Evolutionary conservation across 2,329 filamentous ascomycete species (phyloP), one percentile per base, ranked within the genome.

Genomic region (Aspergillus pseudotamarii): DNA sequence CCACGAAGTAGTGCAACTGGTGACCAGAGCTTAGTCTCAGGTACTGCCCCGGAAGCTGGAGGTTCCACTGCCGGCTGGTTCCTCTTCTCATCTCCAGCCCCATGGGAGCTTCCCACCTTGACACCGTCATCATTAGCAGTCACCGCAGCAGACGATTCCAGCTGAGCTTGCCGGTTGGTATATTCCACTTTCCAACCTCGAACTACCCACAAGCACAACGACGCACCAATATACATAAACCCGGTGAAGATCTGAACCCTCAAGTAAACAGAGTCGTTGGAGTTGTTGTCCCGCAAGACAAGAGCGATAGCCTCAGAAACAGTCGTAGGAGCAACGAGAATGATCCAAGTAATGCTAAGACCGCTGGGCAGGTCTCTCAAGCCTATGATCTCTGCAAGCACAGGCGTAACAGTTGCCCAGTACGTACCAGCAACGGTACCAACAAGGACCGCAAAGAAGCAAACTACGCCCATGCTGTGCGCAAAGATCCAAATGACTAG

Each of bases 401-500:
- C 83, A 0, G 88, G 87, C 0, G 82, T 85, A 16, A 86, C 82
- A 11, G 85, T 84, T 19, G 78, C 76, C 76, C 88, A 90, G 73
- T 86, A 89, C 0, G 85, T 88, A 0, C 88, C 88, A 3, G 85
- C 83, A 2, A 89, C 82, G 1, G 80, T 80, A 3, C 88, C 88
- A 1, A 83, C 83, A 6, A 89, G 68, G 26, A 90, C 72, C 1
- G 86, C 82, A 70, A 88, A 90, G 73, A 88, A 84, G 30, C 84
- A 79, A 19, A 90, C 76, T 0, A 88, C 81, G 1, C 83, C 86
- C 73, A 86, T 88, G 57, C 77, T 83, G 64, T 84, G 82, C 0
- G 87, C 84, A 55, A 85, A 85, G 41, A 85, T 83, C 88, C 88
- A 91, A 36, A 90, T 82, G 0, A 85, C 79, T 26, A 91, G 80